Evolutionary conservation across 1,284 basidiomycete species (phyloP).

Genomic region (Cryptococcus floricola): DNA sequence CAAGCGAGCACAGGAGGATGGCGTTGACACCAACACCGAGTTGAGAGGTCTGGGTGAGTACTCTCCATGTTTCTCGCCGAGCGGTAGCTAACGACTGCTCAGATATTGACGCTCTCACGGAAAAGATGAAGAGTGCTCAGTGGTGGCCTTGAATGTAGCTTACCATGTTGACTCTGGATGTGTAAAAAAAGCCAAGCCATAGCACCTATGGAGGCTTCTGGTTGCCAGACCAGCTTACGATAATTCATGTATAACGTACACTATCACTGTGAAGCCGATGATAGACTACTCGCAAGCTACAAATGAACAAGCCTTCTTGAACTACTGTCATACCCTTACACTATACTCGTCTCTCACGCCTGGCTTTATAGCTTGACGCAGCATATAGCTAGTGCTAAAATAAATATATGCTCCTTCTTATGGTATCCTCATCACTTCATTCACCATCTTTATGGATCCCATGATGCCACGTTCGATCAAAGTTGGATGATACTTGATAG

Average conservation of each 20-base stretch:
- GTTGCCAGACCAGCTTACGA: neutral
- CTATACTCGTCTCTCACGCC: no score
- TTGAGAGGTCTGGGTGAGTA: slow-evolving; percentile 29
- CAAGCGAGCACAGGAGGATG: slow-evolving; percentile 69
- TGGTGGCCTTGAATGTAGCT: slow-evolving; percentile 22
- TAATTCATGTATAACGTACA: no score
- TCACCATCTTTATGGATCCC: no score
- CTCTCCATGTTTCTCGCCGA: neutral
- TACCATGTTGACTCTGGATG: neutral
- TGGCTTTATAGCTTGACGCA: no score
- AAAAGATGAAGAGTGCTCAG: slow-evolving; percentile 29
- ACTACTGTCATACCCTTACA: no score
- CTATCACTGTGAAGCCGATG: no score
- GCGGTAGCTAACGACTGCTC: neutral
- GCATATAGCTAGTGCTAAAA: no score
- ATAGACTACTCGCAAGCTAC: no score
- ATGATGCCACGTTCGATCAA: no score
- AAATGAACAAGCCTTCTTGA: no score
- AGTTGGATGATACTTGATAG: neutral
- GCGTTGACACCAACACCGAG: slow-evolving; percentile 31
- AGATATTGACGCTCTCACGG: slow-evolving; percentile 28
- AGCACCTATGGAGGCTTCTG: neutral
- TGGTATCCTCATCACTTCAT: no score
- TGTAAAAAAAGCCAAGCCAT: neutral
- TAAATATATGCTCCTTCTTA: no score